Percentiles rank a stretch among this genome's conserved stretches.
Evolutionary conservation across 2,329 filamentous ascomycete species (phyloP).

Genomic region (Ophiobolus disseminans): DNA sequence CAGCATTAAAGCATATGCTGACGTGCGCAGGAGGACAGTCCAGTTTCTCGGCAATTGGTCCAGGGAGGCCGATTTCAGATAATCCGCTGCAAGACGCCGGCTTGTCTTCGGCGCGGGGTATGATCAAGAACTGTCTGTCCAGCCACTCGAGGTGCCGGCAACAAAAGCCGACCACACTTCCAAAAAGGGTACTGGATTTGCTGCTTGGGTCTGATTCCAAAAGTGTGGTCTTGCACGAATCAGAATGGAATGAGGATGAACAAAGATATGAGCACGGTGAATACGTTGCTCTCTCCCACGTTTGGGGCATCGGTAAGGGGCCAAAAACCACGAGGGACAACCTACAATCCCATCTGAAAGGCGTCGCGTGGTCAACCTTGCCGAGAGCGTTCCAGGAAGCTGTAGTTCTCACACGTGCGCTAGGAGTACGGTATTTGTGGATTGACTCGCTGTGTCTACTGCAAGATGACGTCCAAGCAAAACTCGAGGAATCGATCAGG

Average conservation of each 20-base stretch:
- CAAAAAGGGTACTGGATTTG: slow-evolving; percentile 42
- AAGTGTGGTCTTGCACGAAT: slow-evolving; percentile 38
- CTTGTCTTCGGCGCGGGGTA: slow-evolving; percentile 28
- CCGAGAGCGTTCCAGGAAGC: slow-evolving; percentile 47
- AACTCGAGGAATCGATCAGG: slow-evolving; percentile 33
- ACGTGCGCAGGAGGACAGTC: slow-evolving; percentile 38
- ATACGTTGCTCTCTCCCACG: slow-evolving; percentile 43
- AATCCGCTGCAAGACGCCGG: slow-evolving; percentile 39
- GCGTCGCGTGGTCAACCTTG: slow-evolving; percentile 36
- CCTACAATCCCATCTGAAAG: slow-evolving; percentile 35
- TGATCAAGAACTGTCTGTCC: slow-evolving; percentile 41
- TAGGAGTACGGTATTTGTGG: slow-evolving; percentile 48
- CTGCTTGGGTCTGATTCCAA: slow-evolving; percentile 36
- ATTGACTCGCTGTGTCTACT: slow-evolving; percentile 45
- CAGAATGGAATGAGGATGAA: slow-evolving; percentile 32
- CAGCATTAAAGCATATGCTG: slow-evolving; percentile 5
- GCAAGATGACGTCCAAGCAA: slow-evolving; percentile 40
- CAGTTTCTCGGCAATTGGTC: slow-evolving; percentile 45
- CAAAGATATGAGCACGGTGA: slow-evolving; percentile 41
- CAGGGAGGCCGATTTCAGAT: slow-evolving; percentile 38
- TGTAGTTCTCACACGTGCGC: slow-evolving; percentile 40
- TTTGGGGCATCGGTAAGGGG: slow-evolving; percentile 38
- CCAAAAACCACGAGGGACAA: slow-evolving; percentile 39
- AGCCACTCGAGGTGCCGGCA: slow-evolving; percentile 40
- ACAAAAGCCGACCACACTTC: slow-evolving; percentile 30